A percentile compares a stretch with the other conserved stretches of the same genome.
phyloP scores from a whole-genome alignment of 73 alveolate species.

The Tetrahymena borealis region DNA sequence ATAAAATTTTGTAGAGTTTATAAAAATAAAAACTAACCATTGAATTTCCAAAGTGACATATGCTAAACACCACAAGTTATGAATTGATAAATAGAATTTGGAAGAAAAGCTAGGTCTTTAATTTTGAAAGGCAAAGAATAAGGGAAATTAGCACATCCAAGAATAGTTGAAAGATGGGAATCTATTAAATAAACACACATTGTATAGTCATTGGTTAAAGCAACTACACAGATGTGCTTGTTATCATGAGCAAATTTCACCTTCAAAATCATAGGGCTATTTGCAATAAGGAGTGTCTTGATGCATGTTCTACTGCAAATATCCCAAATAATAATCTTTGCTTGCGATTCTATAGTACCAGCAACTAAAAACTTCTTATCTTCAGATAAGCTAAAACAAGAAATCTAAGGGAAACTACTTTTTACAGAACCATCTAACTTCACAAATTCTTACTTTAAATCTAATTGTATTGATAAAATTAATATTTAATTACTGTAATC shows the following conservation, averaged over 20 bases:
- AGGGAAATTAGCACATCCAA: conserved; percentile 61
- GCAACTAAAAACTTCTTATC: conserved; percentile 67
- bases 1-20: too few species aligned
- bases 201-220: conserved; percentile 74
- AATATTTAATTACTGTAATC: background rate
- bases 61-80: conserved; percentile 95
- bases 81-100: conserved; percentile 76
- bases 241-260: conserved; percentile 72
- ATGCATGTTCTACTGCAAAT: conserved; percentile 64
- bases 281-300: conserved; percentile 50
- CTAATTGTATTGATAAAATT: background rate
- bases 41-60: conserved; percentile 75
- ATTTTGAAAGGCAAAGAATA: conserved; percentile 87
- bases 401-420: conserved; percentile 55
- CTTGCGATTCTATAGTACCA: conserved; percentile 74
- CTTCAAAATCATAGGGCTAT: conserved; percentile 49
- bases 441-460: conserved; percentile 12
- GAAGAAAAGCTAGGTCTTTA: conserved; percentile 88
- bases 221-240: conserved; percentile 59
- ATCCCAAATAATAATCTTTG: conserved; percentile 80
- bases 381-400: conserved; percentile 60
- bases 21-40: background rate
- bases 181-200: conserved; percentile 69
- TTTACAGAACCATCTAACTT: conserved; percentile 26
- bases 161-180: conserved; percentile 44